Conservation (phyloP, 257 asterid species). For the Galeopsis tetrahit region DNA sequence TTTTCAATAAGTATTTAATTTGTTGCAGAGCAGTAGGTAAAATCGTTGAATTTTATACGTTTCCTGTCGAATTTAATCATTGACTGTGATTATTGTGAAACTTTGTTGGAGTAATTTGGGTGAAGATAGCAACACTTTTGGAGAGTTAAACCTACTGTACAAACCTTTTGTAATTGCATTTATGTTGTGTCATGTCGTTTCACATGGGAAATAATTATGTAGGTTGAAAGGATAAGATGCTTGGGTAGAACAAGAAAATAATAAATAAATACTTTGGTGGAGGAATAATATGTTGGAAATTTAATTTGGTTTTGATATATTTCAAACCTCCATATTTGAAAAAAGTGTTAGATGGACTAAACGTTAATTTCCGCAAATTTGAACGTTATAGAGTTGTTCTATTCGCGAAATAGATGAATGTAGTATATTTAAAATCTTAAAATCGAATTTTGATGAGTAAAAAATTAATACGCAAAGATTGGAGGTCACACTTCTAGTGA, state of each 20-base stretch:
- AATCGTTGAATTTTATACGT: background rate
- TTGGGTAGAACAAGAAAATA: conserved; percentile 25
- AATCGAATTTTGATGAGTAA: no score
- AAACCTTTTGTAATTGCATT: background rate
- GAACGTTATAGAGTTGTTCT: no score
- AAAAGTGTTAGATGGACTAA: no score
- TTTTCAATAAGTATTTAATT: background rate
- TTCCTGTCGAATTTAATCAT: background rate
- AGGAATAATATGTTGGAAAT: background rate
- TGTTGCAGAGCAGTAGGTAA: conserved; percentile 9
- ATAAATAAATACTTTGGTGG: conserved; percentile 17
- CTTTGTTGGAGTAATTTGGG: background rate
- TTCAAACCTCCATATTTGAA: no score
- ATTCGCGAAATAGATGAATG: no score
- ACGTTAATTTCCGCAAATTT: no score
- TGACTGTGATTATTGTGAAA: background rate
- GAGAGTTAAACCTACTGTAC: background rate
- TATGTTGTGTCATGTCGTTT: background rate
- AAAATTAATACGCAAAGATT: no score
- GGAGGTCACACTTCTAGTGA: no score
- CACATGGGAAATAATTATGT: conserved; percentile 10
- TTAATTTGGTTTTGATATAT: no score
- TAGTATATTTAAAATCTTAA: no score
- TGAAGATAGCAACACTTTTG: background rate
- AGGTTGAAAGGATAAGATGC: conserved; percentile 18